A percentile compares a stretch with the other conserved stretches of the same genome.
Conservation (phyloP, 2,329 filamentous ascomycete genomes). For the Plenodomus tracheiphilus region DNA sequence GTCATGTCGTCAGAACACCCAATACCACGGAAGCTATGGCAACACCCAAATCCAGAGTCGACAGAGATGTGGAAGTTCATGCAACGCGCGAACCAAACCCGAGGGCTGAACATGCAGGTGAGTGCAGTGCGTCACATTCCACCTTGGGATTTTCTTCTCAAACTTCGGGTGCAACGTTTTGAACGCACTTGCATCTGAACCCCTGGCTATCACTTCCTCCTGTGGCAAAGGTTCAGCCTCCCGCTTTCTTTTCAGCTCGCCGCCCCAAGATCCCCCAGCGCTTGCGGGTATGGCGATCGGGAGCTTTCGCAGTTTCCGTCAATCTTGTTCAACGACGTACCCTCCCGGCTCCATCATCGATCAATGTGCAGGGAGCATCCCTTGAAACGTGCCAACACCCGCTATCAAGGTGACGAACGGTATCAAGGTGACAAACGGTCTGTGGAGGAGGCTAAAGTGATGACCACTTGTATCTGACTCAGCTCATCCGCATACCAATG, state of each 20-base stretch:
- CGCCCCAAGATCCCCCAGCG: neutral
- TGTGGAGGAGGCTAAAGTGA: no score
- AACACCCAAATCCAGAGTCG: constrained; percentile 48
- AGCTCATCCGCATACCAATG: neutral
- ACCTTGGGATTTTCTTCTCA: neutral
- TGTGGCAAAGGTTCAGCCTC: neutral
- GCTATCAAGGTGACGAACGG: neutral
- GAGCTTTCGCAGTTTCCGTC: neutral
- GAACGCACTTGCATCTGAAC: neutral
- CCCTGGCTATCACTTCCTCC: neutral
- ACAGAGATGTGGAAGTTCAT: constrained; percentile 54
- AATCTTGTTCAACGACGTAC: no score
- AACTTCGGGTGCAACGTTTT: neutral
- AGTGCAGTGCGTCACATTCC: constrained; percentile 3
- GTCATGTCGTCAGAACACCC: constrained; percentile 8
- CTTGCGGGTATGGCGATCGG: neutral
- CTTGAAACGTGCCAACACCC: neutral
- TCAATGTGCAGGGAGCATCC: neutral
- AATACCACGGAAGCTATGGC: constrained; percentile 52
- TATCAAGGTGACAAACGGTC: neutral
- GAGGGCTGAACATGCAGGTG: constrained; percentile 62
- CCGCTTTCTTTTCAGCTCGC: no score
- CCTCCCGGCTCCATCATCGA: no score
- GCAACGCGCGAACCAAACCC: constrained; percentile 62
- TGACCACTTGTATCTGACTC: neutral